Conservation (phyloP, 2,329 filamentous ascomycete genomes). For the Aspergillus sp. region DNA sequence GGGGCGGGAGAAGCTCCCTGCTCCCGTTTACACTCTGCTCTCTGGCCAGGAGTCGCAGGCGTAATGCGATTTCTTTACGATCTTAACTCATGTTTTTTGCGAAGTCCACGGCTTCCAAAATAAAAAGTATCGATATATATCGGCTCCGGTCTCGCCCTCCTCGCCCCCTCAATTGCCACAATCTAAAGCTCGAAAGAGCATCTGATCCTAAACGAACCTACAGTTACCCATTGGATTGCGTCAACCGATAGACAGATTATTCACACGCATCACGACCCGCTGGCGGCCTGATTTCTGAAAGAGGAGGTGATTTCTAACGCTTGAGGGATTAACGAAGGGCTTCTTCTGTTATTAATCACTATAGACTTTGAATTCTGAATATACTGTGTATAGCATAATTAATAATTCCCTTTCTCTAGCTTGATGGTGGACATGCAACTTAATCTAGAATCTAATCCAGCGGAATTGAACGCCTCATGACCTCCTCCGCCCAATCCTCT, state of each 20-base stretch:
- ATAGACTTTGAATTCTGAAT: conserved; percentile 8
- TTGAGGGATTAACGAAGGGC: not conserved
- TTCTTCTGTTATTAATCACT: conserved; percentile 2
- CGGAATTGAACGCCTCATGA: conserved; percentile 41
- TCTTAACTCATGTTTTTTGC: conserved; percentile 7
- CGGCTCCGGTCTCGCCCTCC: not conserved
- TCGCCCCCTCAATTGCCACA: not conserved
- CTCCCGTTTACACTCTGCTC: conserved; percentile 80
- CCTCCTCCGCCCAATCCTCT: conserved; percentile 34
- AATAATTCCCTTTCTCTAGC: not conserved
- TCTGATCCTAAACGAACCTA: not conserved
- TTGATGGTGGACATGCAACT: not conserved
- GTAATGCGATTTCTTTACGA: conserved; percentile 9
- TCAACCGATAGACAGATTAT: conserved; percentile 17
- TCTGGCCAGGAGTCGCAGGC: conserved; percentile 54
- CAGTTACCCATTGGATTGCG: conserved; percentile 5
- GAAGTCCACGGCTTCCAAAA: conserved; percentile 3
- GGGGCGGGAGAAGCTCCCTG: conserved; percentile 83
- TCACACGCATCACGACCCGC: conserved; percentile 32
- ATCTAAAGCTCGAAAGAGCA: conserved; percentile 3
- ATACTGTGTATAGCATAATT: conserved; percentile 6
- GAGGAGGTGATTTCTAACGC: conserved; percentile 3
- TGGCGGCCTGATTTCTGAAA: not conserved
- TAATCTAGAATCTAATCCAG: conserved; percentile 8
- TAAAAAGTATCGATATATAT: conserved; percentile 8